Base-by-base conservation (phyloP, 352 stramenopile species). In the Halophytophthora batemanensis region DNA sequence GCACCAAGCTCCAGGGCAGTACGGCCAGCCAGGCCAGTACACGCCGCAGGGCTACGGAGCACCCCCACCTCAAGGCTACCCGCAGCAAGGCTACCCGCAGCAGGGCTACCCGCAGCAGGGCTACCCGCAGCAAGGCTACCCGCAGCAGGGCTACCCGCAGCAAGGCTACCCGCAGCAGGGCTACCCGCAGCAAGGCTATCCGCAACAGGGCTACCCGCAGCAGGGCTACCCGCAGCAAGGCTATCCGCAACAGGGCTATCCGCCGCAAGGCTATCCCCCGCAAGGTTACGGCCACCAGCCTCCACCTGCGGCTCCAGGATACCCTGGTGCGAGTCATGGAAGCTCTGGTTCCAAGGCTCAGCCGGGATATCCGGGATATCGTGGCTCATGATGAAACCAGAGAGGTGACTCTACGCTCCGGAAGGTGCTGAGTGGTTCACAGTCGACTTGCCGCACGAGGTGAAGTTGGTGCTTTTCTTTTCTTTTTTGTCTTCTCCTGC, bases 301-400 rank as follows among this genome's bases (percentile, higher is more conserved):
- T 21, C 31, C 21, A 29, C 33, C 52, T 7, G 53, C 59, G 6
- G 31, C 55, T n/a, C 53, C 53, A 18, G 59, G 59, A 3, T 67
- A 67, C 53, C 59, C 59, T 25, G 25, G 25, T 8, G 25, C 25
- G 25, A 31, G 25, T 31, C 25, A 31, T 8, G 25, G 25, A 31
- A 8, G 4, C 4, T 31, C 25, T 8, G 8, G 25, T 31, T 31
- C 41, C 46, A 53, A 48, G 43, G 58, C 49, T 8, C 38, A 53
- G 34, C 57, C 63, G 39, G 63, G 63, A 4, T 69, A 72, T 38
- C 64, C 64, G 19, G 69, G 72, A 28, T 75, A 81, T 37, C 64
- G 65, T 50, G 64, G 70, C 15, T 81, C 52, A 71, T 39, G 14
- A 44, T 17, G 15, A 12, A 46, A 29, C 44, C n/a, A n/a, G 31